Percentiles rank a stretch among this genome's conserved stretches.
phyloP scores from a whole-genome alignment of 345 rosid species.

The Bruguiera gymnorhiza region DNA sequence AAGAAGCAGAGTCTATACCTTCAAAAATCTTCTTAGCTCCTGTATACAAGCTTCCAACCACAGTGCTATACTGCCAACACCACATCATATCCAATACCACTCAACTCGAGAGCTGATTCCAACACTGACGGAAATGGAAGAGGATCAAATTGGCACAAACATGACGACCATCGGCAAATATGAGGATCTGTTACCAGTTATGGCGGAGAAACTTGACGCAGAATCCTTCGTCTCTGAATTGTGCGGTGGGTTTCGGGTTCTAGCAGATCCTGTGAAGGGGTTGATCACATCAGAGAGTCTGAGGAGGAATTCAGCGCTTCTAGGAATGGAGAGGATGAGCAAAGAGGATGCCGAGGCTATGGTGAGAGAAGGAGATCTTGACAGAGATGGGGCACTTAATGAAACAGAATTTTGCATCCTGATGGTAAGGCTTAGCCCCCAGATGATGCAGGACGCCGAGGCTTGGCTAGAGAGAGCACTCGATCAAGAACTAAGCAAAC shows the following conservation, averaged over 20 bases:
- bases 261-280: conserved; percentile 55
- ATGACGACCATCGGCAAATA: conserved; percentile 28
- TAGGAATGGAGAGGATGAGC: conserved; percentile 81
- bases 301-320: conserved; percentile 53
- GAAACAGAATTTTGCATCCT: conserved; percentile 78
- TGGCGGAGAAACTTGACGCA: conserved; percentile 87
- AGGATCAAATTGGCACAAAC: conserved; percentile 2
- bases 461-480: conserved; percentile 73
- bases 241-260: conserved; percentile 75
- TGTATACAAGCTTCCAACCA: neutral
- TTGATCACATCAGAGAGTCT: conserved; percentile 68
- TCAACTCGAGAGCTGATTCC: neutral
- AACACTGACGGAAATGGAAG: conserved; percentile 22
- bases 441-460: conserved; percentile 78
- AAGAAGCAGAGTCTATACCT: neutral
- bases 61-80: neutral
- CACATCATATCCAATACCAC: neutral
- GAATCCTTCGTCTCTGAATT: conserved; percentile 73
- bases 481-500: conserved; percentile 41
- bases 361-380: conserved; percentile 83
- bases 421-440: conserved; percentile 90
- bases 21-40: neutral
- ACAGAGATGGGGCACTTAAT: conserved; percentile 76
- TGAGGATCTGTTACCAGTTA: conserved; percentile 70
- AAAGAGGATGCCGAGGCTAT: conserved; percentile 61